Percentiles rank a stretch among this genome's conserved stretches.
These are phyloP conservation scores for Strigomonas galati DNA, from an alignment of 208 protist species.

Conservation along the genomic window DNA sequence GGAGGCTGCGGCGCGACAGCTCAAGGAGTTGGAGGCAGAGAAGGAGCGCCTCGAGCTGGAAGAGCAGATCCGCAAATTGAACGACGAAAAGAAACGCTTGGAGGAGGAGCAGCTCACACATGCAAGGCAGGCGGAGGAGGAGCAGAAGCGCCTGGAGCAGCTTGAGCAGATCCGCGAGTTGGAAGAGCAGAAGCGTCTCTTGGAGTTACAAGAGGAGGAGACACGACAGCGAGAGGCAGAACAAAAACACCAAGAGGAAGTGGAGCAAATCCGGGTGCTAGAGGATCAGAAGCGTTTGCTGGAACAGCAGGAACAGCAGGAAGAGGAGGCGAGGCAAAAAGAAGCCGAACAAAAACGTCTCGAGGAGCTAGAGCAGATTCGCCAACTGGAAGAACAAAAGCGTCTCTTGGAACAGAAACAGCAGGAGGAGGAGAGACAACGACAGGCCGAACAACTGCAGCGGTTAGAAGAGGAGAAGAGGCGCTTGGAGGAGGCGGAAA, in stretches of 20 bases:
- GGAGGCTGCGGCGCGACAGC: constrained; percentile 7
- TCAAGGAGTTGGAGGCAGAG: constrained; percentile 8
- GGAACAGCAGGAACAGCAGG: background rate
- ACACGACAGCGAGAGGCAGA: constrained; percentile 10
- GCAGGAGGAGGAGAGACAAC: constrained; percentile 6
- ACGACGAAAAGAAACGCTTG: background rate
- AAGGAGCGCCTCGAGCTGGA: constrained; percentile 11
- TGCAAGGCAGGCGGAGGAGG: background rate
- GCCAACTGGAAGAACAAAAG: constrained; percentile 13
- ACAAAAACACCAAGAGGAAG: background rate
- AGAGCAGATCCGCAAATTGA: constrained; percentile 5
- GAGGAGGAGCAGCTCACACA: constrained; percentile 3
- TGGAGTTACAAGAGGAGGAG: constrained; percentile 7
- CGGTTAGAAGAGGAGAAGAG: constrained; percentile 6
- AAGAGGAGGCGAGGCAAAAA: constrained; percentile 9
- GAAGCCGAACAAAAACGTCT: constrained; percentile 12
- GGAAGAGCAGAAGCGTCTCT: constrained; percentile 11
- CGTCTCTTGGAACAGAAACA: constrained; percentile 1
- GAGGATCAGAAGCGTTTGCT: background rate
- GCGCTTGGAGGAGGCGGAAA: constrained; percentile 15
- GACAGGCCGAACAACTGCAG: constrained; percentile 11
- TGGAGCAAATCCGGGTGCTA: background rate
- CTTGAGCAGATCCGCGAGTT: background rate
- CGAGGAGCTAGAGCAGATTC: constrained; percentile 7
- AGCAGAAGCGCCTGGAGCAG: background rate